phyloP scores from a whole-genome alignment of 2,329 filamentous ascomycete genomes.

The Aspergillus piperis region DNA sequence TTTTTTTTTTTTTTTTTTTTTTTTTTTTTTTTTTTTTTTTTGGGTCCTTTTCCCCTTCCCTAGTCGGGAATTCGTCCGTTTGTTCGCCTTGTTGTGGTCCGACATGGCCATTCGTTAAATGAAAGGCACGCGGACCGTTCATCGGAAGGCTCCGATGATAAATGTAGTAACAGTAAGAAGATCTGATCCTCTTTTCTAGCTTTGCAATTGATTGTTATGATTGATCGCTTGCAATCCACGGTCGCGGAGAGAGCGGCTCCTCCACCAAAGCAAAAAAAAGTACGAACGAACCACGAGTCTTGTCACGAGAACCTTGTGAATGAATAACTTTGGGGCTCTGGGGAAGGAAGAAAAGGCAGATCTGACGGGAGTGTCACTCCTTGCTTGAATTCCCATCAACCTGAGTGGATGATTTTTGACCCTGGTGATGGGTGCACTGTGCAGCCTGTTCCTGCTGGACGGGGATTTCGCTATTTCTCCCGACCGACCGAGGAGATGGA shows the following conservation, averaged over 20 bases:
- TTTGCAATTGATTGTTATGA: background rate
- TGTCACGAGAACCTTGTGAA: background rate
- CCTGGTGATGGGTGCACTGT: background rate
- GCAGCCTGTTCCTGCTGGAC: background rate
- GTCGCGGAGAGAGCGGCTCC: background rate
- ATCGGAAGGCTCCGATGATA: slow-evolving; percentile 8
- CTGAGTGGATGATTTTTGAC: background rate
- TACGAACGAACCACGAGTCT: background rate
- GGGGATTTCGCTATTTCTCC: background rate
- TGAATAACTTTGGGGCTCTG: background rate
- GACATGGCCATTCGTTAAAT: slow-evolving; percentile 12
- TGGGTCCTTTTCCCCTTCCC: background rate
- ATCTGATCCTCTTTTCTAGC: no score
- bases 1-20: no score
- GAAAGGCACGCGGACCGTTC: background rate
- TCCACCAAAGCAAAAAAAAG: background rate
- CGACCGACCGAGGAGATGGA: slow-evolving; percentile 2
- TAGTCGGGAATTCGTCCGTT: background rate
- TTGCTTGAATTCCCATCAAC: background rate
- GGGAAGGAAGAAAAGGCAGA: no score
- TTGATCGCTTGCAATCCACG: background rate
- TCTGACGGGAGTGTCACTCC: background rate
- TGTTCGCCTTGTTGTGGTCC: slow-evolving; percentile 8
- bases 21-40: no score
- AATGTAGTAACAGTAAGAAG: no score